phyloP scores from a whole-genome alignment of 495 filamentous ascomycete species.

The Massariosphaeria phaeospora region DNA sequence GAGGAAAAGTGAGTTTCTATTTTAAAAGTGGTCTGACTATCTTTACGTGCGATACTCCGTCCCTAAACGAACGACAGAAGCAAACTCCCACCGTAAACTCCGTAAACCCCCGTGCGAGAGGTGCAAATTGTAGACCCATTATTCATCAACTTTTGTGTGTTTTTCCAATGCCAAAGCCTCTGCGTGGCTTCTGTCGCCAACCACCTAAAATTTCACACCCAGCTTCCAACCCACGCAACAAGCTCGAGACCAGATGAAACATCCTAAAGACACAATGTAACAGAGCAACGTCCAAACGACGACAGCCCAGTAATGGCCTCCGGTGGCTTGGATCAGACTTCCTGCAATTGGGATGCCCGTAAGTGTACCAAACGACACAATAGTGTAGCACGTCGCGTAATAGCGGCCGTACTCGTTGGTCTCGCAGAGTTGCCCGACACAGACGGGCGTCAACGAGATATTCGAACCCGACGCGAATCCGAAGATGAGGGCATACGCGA shows the following conservation, averaged over 20 bases:
- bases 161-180: too few relatives aligned
- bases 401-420: conserved; percentile 80
- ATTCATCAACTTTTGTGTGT: too few relatives aligned
- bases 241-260: conserved; percentile 58
- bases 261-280: conserved; percentile 57
- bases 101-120: too few relatives aligned
- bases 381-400: conserved; percentile 80
- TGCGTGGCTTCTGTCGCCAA: too few relatives aligned
- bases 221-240: conserved; percentile 63
- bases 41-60: too few relatives aligned
- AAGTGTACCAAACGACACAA: conserved; percentile 82
- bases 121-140: too few relatives aligned
- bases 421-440: conserved; percentile 83
- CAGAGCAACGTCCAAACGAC: conserved; percentile 63
- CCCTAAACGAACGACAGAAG: too few relatives aligned
- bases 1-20: too few relatives aligned
- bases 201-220: conserved; percentile 48
- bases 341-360: conserved; percentile 88
- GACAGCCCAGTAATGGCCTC: conserved; percentile 53
- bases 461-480: conserved; percentile 84
- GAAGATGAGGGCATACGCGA: conserved; percentile 72
- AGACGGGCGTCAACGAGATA: conserved; percentile 80
- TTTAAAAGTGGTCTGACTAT: too few relatives aligned
- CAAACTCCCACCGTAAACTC: too few relatives aligned
- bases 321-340: conserved; percentile 46